phyloP scores from a whole-genome alignment of 257 asterid species.

The Nicotiana attenuata region DNA sequence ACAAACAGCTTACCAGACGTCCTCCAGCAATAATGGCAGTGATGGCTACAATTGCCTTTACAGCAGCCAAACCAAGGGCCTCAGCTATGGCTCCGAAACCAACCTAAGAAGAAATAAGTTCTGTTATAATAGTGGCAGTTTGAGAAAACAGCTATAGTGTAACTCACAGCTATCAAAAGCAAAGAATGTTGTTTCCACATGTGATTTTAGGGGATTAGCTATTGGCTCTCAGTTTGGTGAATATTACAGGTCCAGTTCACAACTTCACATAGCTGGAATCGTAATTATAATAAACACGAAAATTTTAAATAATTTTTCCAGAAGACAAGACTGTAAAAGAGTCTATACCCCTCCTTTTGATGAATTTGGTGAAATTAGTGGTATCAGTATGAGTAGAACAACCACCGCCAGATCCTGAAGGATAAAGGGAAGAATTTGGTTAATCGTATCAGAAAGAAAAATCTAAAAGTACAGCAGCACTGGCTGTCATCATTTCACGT shows the following conservation, averaged over 20 bases:
- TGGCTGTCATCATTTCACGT: background rate
- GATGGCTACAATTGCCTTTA: constrained; percentile 94
- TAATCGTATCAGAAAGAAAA: background rate
- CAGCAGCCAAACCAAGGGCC: constrained; percentile 99
- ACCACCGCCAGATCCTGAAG: constrained; percentile 96
- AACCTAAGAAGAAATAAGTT: constrained; percentile 36
- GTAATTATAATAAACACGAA: background rate
- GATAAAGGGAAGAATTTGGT: constrained; percentile 19
- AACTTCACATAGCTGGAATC: background rate
- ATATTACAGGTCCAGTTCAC: constrained; percentile 1
- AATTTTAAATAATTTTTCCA: background rate
- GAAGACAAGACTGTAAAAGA: constrained; percentile 6
- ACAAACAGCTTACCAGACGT: constrained; percentile 54
- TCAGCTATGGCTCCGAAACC: constrained; percentile 98
- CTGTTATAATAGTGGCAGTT: constrained; percentile 6
- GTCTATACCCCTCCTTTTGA: constrained; percentile 97
- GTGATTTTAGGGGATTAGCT: background rate
- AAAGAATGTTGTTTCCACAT: background rate
- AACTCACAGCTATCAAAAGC: background rate
- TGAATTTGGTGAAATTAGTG: constrained; percentile 95
- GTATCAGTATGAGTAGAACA: constrained; percentile 95
- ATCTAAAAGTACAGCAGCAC: background rate
- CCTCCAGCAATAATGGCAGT: constrained; percentile 98
- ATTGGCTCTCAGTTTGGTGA: background rate
- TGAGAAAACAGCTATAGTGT: background rate